Percentiles rank a stretch among this genome's conserved stretches.
phyloP scores from a whole-genome alignment of 1,284 basidiomycete genomes.

The Tetrapyrgos nigripes region DNA sequence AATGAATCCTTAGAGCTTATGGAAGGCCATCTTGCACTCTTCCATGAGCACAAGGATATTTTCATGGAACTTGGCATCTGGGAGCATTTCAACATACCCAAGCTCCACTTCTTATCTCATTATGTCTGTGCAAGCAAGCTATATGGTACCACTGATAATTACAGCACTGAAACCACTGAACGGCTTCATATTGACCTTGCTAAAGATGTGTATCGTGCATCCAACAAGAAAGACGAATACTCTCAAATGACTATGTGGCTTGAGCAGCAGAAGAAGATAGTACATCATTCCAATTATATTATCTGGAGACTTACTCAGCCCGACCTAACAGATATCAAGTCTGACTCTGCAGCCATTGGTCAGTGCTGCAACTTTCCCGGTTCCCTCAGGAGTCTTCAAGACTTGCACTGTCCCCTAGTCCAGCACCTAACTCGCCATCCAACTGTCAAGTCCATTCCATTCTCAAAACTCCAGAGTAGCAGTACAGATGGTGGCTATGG shows the following conservation, averaged over 20 bases:
- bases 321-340: too few relatives aligned
- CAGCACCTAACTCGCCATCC: conserved; percentile 31
- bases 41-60: neutral
- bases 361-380: neutral
- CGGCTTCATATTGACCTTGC: too few relatives aligned
- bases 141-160: neutral
- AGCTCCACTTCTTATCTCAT: neutral
- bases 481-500: conserved; percentile 24
- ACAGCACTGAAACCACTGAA: too few relatives aligned
- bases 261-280: too few relatives aligned
- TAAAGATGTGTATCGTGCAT: too few relatives aligned
- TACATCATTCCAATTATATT: too few relatives aligned
- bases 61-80: neutral
- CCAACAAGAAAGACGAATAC: too few relatives aligned
- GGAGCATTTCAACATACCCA: neutral
- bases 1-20: neutral
- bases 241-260: too few relatives aligned
- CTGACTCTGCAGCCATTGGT: too few relatives aligned
- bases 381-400: conserved; percentile 17
- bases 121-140: neutral
- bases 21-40: neutral
- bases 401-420: conserved; percentile 11
- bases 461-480: conserved; percentile 15
- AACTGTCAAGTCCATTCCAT: conserved; percentile 15
- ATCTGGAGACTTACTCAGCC: too few relatives aligned